phyloP scores from a whole-genome alignment of 495 filamentous ascomycete species.

The Daldinia bambusicola region DNA sequence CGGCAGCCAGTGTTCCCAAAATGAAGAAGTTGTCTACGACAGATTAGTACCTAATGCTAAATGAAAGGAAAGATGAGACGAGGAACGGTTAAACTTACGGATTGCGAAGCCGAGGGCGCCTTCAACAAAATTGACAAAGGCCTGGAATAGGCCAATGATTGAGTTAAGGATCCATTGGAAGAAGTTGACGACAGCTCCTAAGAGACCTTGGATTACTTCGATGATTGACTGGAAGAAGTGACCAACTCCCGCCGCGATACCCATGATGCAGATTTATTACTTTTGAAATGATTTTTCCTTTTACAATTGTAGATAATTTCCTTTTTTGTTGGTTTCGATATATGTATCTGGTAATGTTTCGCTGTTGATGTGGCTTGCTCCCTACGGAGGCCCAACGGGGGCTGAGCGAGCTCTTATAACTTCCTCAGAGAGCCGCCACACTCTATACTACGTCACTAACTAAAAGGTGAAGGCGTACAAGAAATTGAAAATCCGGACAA shows the following conservation, averaged over 20 bases:
- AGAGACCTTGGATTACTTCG: constrained; percentile 46
- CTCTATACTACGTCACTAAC: constrained; percentile 28
- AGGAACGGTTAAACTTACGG: constrained; percentile 45
- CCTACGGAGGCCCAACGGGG: background rate
- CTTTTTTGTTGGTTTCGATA: too few species aligned
- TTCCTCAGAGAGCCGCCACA: constrained; percentile 8
- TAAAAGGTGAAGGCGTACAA: background rate
- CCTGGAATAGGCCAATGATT: constrained; percentile 48
- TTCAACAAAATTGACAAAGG: constrained; percentile 47
- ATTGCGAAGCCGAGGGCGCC: constrained; percentile 55
- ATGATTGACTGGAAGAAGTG: constrained; percentile 51
- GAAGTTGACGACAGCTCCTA: constrained; percentile 41
- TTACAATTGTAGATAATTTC: too few species aligned
- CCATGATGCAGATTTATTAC: constrained; percentile 30
- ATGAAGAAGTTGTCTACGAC: constrained; percentile 61
- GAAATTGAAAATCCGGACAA: constrained; percentile 17
- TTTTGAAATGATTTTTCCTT: too few species aligned
- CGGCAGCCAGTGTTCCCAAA: constrained; percentile 58
- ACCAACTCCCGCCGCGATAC: constrained; percentile 52
- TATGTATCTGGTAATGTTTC: background rate
- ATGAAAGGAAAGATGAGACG: background rate
- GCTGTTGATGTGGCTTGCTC: constrained; percentile 6
- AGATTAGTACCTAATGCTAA: constrained; percentile 3
- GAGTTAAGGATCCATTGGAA: constrained; percentile 51
- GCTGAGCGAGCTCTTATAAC: constrained; percentile 18